Percentiles rank a stretch among this genome's conserved stretches.
These are phyloP conservation scores for Apiotrichum laibachii DNA, from an alignment of 1,284 basidiomycete species.

Conservation along the genomic window DNA sequence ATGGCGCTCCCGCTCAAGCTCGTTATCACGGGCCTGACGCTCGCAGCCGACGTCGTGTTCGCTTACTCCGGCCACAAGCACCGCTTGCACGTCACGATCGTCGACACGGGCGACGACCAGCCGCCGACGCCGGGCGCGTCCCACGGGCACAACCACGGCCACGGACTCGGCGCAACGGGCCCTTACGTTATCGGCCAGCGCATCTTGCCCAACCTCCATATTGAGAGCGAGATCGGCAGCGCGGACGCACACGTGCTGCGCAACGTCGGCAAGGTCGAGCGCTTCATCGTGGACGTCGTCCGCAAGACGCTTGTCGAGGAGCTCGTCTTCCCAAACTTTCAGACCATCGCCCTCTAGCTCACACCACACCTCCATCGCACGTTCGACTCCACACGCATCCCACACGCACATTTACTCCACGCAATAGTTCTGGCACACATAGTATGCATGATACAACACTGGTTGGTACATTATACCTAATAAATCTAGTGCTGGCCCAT, in stretches of 20 bases:
- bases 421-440: constrained; percentile 5
- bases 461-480: constrained; percentile 16
- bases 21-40: constrained; percentile 79
- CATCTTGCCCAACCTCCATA: constrained; percentile 83
- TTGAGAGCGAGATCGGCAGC: constrained; percentile 96
- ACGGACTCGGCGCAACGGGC: constrained; percentile 15
- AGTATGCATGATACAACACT: constrained; percentile 25
- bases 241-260: constrained; percentile 91
- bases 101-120: constrained; percentile 61
- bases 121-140: background rate
- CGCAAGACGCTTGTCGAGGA: constrained; percentile 92
- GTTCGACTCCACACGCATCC: background rate
- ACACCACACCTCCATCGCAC: background rate
- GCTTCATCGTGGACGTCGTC: constrained; percentile 91
- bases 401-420: background rate
- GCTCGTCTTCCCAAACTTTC: constrained; percentile 89
- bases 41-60: constrained; percentile 80
- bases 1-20: constrained; percentile 94
- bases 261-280: constrained; percentile 94
- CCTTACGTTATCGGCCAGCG: constrained; percentile 66
- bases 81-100: constrained; percentile 79
- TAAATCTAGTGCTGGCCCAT: constrained; percentile 10
- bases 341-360: constrained; percentile 61
- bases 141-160: background rate
- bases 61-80: constrained; percentile 79